Percentiles rank a stretch among this genome's conserved stretches.
These are phyloP conservation scores for Clarkia xantiana DNA, from an alignment of 345 rosid species.

Conservation along the genomic window DNA sequence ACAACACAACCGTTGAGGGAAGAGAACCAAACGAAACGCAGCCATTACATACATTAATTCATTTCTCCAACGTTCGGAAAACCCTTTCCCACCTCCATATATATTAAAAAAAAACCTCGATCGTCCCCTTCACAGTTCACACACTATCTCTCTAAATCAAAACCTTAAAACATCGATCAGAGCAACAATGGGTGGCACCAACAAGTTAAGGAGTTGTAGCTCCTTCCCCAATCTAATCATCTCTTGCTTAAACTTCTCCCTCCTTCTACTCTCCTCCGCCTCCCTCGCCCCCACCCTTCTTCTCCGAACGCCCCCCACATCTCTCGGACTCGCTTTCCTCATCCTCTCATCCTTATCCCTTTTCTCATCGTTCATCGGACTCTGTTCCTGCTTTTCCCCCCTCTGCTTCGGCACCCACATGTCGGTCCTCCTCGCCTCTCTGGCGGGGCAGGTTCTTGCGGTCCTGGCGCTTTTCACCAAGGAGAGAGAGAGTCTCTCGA, in stretches of 20 bases:
- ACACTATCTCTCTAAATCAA: no score
- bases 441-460: slow-evolving; percentile 27
- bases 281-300: slow-evolving; percentile 37
- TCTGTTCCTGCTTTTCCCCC: slow-evolving; percentile 29
- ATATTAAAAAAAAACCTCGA: no score
- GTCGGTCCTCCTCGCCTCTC: slow-evolving; percentile 31
- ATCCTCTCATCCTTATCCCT: slow-evolving; percentile 33
- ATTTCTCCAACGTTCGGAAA: no score
- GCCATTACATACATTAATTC: no score
- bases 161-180: no score
- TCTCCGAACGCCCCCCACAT: slow-evolving; percentile 42
- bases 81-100: no score
- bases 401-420: slow-evolving; percentile 37
- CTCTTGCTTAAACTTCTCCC: slow-evolving; percentile 32
- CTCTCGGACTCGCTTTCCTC: slow-evolving; percentile 37
- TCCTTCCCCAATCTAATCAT: slow-evolving; percentile 44
- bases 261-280: slow-evolving; percentile 33
- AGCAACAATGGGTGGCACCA: slow-evolving; percentile 6
- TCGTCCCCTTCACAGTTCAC: no score
- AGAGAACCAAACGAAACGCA: no score
- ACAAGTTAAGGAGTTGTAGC: slow-evolving; percentile 33
- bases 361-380: slow-evolving; percentile 32
- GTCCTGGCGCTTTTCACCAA: slow-evolving; percentile 26
- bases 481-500: slow-evolving; percentile 32
- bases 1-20: no score